Conservation (phyloP, 1,284 basidiomycete species). For the Trametes pubescens region DNA sequence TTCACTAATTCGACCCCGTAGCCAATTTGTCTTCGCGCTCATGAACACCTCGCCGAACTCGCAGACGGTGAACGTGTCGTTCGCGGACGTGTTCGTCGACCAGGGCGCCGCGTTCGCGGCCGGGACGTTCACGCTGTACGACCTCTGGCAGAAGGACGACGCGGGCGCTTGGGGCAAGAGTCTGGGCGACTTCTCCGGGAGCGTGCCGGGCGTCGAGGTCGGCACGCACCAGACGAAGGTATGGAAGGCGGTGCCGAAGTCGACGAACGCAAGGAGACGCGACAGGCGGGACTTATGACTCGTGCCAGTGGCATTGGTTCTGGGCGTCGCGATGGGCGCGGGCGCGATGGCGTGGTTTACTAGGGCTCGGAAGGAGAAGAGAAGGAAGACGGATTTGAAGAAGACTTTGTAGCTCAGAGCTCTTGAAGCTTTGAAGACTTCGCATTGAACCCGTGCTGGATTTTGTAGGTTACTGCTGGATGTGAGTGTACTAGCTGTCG, state of each 20-base stretch:
- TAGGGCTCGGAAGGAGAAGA: slow-evolving; percentile 3
- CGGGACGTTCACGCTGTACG: slow-evolving; percentile 43
- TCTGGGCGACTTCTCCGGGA: slow-evolving; percentile 40
- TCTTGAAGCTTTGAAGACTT: too few relatives aligned
- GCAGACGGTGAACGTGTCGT: slow-evolving; percentile 44
- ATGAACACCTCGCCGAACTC: slow-evolving; percentile 46
- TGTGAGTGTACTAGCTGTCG: too few relatives aligned
- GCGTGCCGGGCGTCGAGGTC: slow-evolving; percentile 38
- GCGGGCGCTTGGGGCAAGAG: slow-evolving; percentile 45
- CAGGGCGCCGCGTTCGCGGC: slow-evolving; percentile 42
- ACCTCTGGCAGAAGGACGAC: slow-evolving; percentile 49
- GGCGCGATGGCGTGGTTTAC: slow-evolving; percentile 6
- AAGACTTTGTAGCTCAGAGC: slow-evolving; percentile 9
- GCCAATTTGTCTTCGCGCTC: slow-evolving; percentile 46
- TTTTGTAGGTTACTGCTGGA: too few relatives aligned
- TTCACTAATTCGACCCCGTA: slow-evolving; percentile 10
- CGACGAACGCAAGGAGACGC: slow-evolving; percentile 23
- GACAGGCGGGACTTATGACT: slow-evolving; percentile 33
- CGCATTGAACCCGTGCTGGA: neutral
- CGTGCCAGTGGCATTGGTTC: neutral
- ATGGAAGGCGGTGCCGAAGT: slow-evolving; percentile 40
- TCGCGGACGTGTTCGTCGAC: slow-evolving; percentile 48
- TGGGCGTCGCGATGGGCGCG: slow-evolving; percentile 1
- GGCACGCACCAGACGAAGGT: slow-evolving; percentile 44
- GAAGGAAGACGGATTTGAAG: slow-evolving; percentile 10